A percentile compares a stretch with the other conserved stretches of the same genome.
Evolutionary conservation across 768 basidiomycete species (phyloP).

Genomic region (Suillus plorans): DNA sequence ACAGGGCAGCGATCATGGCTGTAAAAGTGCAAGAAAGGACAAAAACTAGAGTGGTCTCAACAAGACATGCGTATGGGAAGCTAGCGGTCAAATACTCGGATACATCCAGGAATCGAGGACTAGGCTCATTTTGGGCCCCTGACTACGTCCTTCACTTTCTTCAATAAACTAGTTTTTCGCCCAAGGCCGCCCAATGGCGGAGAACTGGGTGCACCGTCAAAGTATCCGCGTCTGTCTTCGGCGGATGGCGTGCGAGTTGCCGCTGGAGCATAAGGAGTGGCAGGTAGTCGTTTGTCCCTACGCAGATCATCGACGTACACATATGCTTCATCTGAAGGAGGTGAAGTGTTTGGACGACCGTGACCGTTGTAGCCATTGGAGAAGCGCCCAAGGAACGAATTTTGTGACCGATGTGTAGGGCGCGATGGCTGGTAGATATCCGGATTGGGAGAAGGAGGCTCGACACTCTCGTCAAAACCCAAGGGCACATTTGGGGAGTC

Average conservation of each 20-base stretch:
- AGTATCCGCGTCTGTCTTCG: constrained; percentile 44
- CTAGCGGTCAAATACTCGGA: constrained; percentile 10
- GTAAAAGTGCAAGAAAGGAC: constrained; percentile 12
- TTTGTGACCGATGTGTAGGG: constrained; percentile 70
- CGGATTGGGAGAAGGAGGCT: constrained; percentile 45
- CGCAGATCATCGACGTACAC: constrained; percentile 59
- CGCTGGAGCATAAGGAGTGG: constrained; percentile 36
- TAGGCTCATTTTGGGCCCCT: constrained; percentile 46
- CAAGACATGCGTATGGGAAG: not conserved
- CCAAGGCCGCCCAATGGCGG: constrained; percentile 50
- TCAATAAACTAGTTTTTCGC: constrained; percentile 76
- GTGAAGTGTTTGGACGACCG: constrained; percentile 38
- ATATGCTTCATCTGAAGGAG: constrained; percentile 50
- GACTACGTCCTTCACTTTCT: constrained; percentile 75
- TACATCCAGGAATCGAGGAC: constrained; percentile 9
- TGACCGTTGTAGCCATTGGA: constrained; percentile 33
- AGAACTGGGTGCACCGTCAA: constrained; percentile 40
- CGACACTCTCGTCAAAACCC: constrained; percentile 39
- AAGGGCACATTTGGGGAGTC: constrained; percentile 83
- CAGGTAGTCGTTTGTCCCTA: constrained; percentile 55
- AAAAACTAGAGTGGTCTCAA: constrained; percentile 7
- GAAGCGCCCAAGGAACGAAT: constrained; percentile 78
- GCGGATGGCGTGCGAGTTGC: constrained; percentile 24
- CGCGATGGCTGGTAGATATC: constrained; percentile 36
- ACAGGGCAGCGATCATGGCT: constrained; percentile 3